Percentiles rank a stretch among this genome's conserved stretches.
These are phyloP conservation scores for Puccinia coronata DNA, from an alignment of 1,284 basidiomycete species.

Conservation along the genomic window DNA sequence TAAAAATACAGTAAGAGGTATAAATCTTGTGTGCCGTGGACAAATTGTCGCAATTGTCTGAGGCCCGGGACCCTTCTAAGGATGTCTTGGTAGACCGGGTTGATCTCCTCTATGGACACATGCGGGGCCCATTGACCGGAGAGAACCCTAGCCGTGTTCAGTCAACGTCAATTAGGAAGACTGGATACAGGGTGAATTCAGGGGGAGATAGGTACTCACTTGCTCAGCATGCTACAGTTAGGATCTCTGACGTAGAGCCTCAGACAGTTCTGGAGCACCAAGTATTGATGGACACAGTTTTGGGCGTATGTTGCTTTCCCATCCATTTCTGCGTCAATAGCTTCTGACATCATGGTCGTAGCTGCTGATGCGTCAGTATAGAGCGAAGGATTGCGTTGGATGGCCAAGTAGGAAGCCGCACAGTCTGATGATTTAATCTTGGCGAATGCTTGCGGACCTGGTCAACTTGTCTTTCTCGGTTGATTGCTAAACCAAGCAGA, in stretches of 20 bases:
- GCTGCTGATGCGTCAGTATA: constrained; percentile 67
- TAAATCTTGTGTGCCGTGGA: too few relatives aligned
- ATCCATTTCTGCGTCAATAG: constrained; percentile 75
- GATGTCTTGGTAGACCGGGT: constrained; percentile 81
- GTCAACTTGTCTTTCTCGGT: too few relatives aligned
- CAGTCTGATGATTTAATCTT: constrained; percentile 73
- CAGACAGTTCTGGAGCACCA: constrained; percentile 91
- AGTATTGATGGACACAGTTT: constrained; percentile 83
- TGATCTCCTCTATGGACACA: constrained; percentile 87
- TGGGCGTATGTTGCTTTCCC: constrained; percentile 70
- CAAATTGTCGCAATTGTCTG: too few relatives aligned
- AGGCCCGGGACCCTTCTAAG: too few relatives aligned
- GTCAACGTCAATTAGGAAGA: constrained; percentile 36
- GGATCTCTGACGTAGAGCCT: constrained; percentile 91
- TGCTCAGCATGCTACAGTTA: constrained; percentile 85
- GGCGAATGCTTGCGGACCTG: too few relatives aligned
- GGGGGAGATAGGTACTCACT: too few relatives aligned
- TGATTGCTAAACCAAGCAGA: too few relatives aligned
- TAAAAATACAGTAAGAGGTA: too few relatives aligned
- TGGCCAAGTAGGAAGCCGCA: constrained; percentile 75
- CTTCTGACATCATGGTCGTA: constrained; percentile 87
- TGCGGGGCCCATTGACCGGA: constrained; percentile 68
- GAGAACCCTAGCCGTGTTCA: constrained; percentile 74
- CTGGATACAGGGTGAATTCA: background rate
- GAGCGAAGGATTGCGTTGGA: constrained; percentile 70